Evolutionary conservation across 78 protist genomes (phyloP).

Genomic region (Andalucia godoyi): DNA sequence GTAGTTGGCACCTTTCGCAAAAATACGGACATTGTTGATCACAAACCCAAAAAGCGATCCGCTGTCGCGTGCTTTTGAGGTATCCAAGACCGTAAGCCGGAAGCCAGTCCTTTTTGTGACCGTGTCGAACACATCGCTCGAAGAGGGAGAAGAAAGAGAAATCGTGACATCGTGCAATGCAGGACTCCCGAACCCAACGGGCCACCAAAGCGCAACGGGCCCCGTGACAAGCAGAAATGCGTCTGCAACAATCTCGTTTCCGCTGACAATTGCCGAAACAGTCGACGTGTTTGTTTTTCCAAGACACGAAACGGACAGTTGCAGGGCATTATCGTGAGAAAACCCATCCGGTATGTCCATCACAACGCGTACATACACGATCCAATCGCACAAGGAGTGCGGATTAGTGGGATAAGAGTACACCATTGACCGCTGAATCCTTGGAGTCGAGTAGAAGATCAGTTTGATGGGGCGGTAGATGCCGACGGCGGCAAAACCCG

Average conservation of each 20-base stretch:
- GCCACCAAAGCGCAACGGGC: slow-evolving; percentile 15
- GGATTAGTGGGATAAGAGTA: too few species aligned
- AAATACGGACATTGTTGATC: slow-evolving; percentile 29
- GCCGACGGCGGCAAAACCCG: not conserved
- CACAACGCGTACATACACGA: too few species aligned
- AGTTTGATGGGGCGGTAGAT: not conserved
- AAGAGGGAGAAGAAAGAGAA: too few species aligned
- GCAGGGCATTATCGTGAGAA: too few species aligned
- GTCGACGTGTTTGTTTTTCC: too few species aligned
- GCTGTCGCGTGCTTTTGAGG: not conserved
- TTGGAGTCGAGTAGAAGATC: not conserved
- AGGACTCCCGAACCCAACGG: not conserved
- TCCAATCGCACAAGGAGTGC: too few species aligned
- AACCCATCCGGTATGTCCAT: too few species aligned
- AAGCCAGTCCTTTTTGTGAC: not conserved
- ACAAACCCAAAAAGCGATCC: slow-evolving; percentile 27
- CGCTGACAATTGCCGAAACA: too few species aligned
- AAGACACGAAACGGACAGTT: too few species aligned
- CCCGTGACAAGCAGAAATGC: not conserved
- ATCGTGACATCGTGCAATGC: not conserved
- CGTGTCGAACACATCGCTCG: not conserved
- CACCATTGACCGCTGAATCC: too few species aligned
- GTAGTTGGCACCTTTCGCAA: slow-evolving; percentile 30
- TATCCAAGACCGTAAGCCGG: slow-evolving; percentile 6
- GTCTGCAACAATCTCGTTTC: not conserved